Conservation (phyloP, 441 rosid genomes). For the Daphne laureola region DNA sequence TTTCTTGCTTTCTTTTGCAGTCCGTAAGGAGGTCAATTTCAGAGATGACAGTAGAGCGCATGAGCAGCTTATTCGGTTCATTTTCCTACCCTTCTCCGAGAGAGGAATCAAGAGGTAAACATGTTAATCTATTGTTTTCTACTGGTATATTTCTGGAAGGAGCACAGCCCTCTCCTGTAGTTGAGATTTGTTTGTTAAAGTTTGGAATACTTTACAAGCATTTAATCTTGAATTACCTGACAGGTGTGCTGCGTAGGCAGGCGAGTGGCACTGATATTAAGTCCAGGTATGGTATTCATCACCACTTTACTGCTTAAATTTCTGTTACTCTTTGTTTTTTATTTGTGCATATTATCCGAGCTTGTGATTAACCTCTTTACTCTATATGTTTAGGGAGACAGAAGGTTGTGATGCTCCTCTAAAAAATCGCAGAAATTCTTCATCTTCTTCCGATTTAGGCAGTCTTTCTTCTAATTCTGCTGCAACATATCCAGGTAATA, state of each 20-base stretch:
- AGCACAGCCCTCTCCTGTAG: not conserved
- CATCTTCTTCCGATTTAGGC: constrained; percentile 66
- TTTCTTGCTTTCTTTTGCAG: constrained; percentile 24
- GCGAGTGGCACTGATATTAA: constrained; percentile 46
- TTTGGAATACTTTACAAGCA: not conserved
- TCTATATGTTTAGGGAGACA: constrained; percentile 30
- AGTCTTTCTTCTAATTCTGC: constrained; percentile 44
- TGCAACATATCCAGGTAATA: constrained; percentile 42
- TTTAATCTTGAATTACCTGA: constrained; percentile 14
- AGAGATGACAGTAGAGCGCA: constrained; percentile 60
- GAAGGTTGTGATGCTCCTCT: constrained; percentile 38
- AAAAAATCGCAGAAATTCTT: constrained; percentile 58
- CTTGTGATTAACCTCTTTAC: constrained; percentile 8
- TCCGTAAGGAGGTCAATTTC: constrained; percentile 68
- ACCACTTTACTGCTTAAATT: constrained; percentile 1
- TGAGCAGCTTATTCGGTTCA: constrained; percentile 68
- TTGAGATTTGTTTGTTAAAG: constrained; percentile 8
- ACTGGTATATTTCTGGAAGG: not conserved
- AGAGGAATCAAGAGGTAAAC: constrained; percentile 46
- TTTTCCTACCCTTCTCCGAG: constrained; percentile 42
- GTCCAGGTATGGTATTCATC: constrained; percentile 43
- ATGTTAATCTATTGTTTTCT: not conserved
- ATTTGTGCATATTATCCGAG: constrained; percentile 3
- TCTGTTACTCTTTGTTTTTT: not conserved
- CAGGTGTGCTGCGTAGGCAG: constrained; percentile 49